Base-by-base conservation (phyloP, 768 basidiomycete species). In the Termitomyces sp. region DNA sequence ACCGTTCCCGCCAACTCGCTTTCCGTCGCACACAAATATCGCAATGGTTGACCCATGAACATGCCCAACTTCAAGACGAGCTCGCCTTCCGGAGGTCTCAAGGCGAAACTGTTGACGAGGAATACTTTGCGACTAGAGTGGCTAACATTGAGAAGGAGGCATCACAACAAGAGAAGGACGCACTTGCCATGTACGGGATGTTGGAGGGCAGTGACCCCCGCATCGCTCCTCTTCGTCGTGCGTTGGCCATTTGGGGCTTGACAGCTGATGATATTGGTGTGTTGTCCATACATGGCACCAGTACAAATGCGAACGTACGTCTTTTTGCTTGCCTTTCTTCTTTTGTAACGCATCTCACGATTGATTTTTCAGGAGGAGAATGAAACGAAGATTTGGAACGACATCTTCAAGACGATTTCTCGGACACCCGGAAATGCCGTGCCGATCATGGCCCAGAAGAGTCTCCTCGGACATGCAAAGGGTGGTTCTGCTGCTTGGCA, bases 401-500 rank as follows among this genome's bases (percentile, higher is more conserved):
- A 93, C 59, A 88, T 97, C 69, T 89, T 99, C 75, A 85, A 82
- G n/a, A 83, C 85, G 43, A 87, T 98, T 62, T 85, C 86, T 40
- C 93, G 97, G 61, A 92, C 93, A 7, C 85, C 87, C 39, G 96
- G 97, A 54, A 98, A 98, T 71, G 95, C 95, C n/a, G 88, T 96
- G 47, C 97, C 97, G 5, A 87, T 97, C 67, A 89, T 98, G 72
- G 94, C 97, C 2, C 97, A 98, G 74, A 99, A 99, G 83, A 93
- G 90, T 71, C 81, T 99, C 50, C 89, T 96, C 32, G 97, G 97
- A 60, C 96, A 99, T 70, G 88, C 96, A 12, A 99, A 99, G 81
- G 97, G 97, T 72, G 97, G 96, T 60, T 93, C 97, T n/a, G 96
- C 96, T 55, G 91, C 95, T 2, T 98, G 95, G 96, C 93, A 95